These are phyloP conservation scores for Suillus sp. DNA, from an alignment of 768 basidiomycete genomes.

Conservation along the genomic window DNA sequence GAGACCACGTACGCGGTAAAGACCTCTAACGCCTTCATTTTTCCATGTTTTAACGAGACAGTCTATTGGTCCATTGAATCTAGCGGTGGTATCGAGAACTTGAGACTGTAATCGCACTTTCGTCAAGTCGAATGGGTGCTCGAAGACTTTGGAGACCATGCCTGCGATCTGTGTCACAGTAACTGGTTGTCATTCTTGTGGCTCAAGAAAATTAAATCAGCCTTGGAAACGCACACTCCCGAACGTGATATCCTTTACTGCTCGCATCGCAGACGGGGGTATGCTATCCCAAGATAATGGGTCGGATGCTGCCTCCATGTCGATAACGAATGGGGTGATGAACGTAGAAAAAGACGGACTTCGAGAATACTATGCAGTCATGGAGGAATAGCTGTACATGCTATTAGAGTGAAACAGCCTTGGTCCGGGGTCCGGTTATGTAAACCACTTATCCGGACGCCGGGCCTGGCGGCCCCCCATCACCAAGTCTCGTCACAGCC, in stretches of 20 bases:
- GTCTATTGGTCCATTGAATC: constrained; percentile 86
- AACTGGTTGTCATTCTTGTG: background rate
- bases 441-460: too few relatives aligned
- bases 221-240: constrained; percentile 50
- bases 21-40: constrained; percentile 79
- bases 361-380: background rate
- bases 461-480: too few relatives aligned
- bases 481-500: too few relatives aligned
- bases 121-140: constrained; percentile 94
- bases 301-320: constrained; percentile 21
- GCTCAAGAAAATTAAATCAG: background rate
- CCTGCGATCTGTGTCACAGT: constrained; percentile 64
- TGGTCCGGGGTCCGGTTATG: too few relatives aligned
- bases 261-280: constrained; percentile 22
- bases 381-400: background rate
- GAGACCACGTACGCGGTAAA: constrained; percentile 75
- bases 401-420: too few relatives aligned
- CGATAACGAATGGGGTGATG: background rate
- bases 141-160: constrained; percentile 82
- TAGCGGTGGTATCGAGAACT: constrained; percentile 65
- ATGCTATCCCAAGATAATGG: constrained; percentile 20
- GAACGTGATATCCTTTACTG: constrained; percentile 53
- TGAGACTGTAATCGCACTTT: constrained; percentile 95
- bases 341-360: background rate
- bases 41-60: constrained; percentile 81